phyloP scores from a whole-genome alignment of 2,329 filamentous ascomycete genomes.

The Fusarium marasasianum region DNA sequence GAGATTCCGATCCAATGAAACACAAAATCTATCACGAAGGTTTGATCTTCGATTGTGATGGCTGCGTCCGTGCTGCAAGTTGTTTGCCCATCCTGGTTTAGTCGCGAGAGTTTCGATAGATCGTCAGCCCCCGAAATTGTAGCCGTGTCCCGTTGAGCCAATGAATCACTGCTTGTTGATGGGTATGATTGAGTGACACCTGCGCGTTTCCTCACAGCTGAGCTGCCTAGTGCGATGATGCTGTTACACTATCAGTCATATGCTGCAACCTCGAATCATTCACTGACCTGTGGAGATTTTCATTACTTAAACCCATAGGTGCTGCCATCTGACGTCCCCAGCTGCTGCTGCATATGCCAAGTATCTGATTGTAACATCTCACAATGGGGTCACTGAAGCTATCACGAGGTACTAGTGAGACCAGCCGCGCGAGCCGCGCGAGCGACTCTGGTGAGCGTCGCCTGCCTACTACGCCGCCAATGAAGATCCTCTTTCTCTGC shows the following conservation, averaged over 20 bases:
- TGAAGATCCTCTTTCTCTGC: conserved; percentile 31
- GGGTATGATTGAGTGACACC: not conserved
- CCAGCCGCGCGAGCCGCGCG: not conserved
- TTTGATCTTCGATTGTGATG: not conserved
- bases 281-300: not conserved
- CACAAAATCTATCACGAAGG: not conserved
- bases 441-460: not conserved
- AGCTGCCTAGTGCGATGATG: not conserved
- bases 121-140: not conserved
- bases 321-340: not conserved
- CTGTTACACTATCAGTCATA: not conserved
- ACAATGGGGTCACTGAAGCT: not conserved
- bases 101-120: not conserved
- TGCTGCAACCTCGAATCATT: not conserved
- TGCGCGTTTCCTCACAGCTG: not conserved
- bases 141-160: not conserved
- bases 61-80: not conserved
- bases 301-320: conserved; percentile 7
- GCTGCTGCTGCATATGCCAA: not conserved
- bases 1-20: not conserved
- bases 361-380: not conserved
- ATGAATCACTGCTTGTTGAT: not conserved
- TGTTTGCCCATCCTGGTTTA: not conserved
- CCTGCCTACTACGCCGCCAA: not conserved
- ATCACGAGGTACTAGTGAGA: not conserved